Evolutionary conservation across 495 filamentous ascomycete genomes (phyloP).

Genomic region (Acidiella bohemica): DNA sequence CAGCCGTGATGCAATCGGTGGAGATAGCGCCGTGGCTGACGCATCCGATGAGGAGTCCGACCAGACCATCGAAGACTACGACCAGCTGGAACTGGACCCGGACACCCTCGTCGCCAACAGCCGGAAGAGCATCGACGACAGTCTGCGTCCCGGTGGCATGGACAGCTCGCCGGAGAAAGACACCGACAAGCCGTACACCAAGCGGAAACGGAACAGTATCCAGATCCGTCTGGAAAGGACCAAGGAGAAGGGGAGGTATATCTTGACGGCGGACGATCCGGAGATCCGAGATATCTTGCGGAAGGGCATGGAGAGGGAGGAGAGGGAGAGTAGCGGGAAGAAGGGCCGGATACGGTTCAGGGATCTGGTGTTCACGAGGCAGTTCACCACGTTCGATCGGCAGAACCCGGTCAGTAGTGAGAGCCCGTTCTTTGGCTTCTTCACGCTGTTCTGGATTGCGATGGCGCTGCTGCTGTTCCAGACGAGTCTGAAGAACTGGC

Average conservation of each 20-base stretch:
- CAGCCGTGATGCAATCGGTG: neutral
- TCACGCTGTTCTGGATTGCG: conserved; percentile 60
- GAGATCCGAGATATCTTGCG: conserved; percentile 40
- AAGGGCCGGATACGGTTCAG: conserved; percentile 40
- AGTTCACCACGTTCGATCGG: conserved; percentile 57
- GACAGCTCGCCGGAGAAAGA: neutral
- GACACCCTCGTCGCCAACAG: conserved; percentile 16
- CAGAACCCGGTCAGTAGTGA: conserved; percentile 43
- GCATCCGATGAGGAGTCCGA: conserved; percentile 4
- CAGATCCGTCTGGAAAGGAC: conserved; percentile 37
- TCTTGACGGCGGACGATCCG: conserved; percentile 44
- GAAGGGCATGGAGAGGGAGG: conserved; percentile 35
- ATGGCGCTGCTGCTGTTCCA: conserved; percentile 48
- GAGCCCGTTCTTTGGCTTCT: conserved; percentile 61
- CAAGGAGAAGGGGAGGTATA: conserved; percentile 34
- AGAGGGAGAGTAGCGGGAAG: conserved; percentile 23
- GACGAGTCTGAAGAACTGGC: conserved; percentile 52
- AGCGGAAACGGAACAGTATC: conserved; percentile 25
- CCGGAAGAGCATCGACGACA: conserved; percentile 10
- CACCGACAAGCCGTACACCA: neutral
- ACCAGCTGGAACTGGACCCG: conserved; percentile 18
- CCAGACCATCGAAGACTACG: conserved; percentile 21
- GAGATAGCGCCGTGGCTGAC: neutral
- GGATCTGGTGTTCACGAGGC: conserved; percentile 54
- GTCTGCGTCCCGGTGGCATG: neutral